Percentiles rank a stretch among this genome's conserved stretches.
Evolutionary conservation across 83 land plant species (phyloP).

Genomic region (Picea abies): DNA sequence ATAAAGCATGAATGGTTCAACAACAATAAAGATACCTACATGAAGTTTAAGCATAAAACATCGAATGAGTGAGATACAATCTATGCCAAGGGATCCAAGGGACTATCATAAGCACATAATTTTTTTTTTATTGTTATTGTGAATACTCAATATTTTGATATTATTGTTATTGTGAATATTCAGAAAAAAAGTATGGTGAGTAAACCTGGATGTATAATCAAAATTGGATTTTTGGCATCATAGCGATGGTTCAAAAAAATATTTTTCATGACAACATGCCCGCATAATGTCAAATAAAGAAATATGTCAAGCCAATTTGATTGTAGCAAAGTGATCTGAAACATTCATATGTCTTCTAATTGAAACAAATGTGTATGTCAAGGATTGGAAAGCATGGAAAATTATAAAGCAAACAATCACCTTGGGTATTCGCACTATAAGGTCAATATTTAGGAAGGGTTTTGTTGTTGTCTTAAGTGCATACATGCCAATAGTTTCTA

Average conservation of each 20-base stretch:
- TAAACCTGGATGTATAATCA: too few species aligned
- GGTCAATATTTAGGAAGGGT: slow-evolving; percentile 72
- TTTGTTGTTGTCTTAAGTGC: slow-evolving; percentile 50
- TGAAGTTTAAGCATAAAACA: too few species aligned
- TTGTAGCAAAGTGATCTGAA: not conserved
- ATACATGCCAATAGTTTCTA: slow-evolving; percentile 74
- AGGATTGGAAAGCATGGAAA: not conserved
- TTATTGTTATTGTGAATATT: too few species aligned
- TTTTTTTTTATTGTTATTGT: too few species aligned
- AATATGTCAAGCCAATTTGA: not conserved
- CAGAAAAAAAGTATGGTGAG: too few species aligned
- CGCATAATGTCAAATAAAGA: slow-evolving; percentile 21
- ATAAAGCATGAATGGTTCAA: too few species aligned
- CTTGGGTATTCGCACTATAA: slow-evolving; percentile 86
- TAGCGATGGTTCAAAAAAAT: slow-evolving; percentile 85
- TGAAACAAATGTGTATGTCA: not conserved
- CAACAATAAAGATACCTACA: too few species aligned
- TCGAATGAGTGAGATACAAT: too few species aligned
- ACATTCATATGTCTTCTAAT: not conserved
- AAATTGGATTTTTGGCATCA: slow-evolving; percentile 84
- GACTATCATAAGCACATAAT: too few species aligned
- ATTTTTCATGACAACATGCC: slow-evolving; percentile 89
- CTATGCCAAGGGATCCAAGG: too few species aligned
- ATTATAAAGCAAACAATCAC: slow-evolving; percentile 22
- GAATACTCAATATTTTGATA: too few species aligned